Conservation (phyloP, 2,329 filamentous ascomycete genomes). For the Colletotrichum neosansevieriae region DNA sequence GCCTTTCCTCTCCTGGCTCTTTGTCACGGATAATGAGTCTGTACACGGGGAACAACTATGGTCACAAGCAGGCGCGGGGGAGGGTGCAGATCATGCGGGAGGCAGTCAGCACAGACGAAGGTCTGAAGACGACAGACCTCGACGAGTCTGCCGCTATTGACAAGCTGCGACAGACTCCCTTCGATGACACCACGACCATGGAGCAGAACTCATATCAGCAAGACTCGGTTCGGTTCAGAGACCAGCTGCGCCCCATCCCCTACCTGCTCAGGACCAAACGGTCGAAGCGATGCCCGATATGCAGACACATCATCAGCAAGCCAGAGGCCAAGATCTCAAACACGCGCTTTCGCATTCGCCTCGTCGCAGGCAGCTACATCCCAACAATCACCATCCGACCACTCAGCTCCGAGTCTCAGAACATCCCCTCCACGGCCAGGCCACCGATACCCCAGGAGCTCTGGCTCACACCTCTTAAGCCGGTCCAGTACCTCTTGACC, state of each 20-base stretch:
- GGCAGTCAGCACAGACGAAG: conserved; percentile 77
- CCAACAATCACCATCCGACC: conserved; percentile 82
- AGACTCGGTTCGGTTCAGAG: conserved; percentile 71
- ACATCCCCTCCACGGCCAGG: conserved; percentile 41
- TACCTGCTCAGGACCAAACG: conserved; percentile 90
- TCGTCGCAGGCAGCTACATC: conserved; percentile 90
- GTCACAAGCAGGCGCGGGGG: conserved; percentile 75
- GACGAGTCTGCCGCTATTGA: conserved; percentile 73
- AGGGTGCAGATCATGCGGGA: conserved; percentile 79
- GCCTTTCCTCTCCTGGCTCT: conserved; percentile 81
- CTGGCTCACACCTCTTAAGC: conserved; percentile 67
- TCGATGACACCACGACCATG: conserved; percentile 69
- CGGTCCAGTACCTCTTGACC: conserved; percentile 86
- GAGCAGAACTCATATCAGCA: conserved; percentile 63
- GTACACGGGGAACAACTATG: conserved; percentile 77
- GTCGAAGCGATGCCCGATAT: conserved; percentile 91
- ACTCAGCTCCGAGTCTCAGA: conserved; percentile 55
- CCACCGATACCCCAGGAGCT: conserved; percentile 53
- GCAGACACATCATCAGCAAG: conserved; percentile 94
- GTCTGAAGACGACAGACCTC: conserved; percentile 72
- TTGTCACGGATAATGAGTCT: conserved; percentile 91
- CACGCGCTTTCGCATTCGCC: conserved; percentile 90
- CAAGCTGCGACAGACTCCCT: conserved; percentile 69
- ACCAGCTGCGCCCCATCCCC: conserved; percentile 84
- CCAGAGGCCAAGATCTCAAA: conserved; percentile 91